Conservation (phyloP, 2,329 filamentous ascomycete genomes). For the Thelonectria blattea region DNA sequence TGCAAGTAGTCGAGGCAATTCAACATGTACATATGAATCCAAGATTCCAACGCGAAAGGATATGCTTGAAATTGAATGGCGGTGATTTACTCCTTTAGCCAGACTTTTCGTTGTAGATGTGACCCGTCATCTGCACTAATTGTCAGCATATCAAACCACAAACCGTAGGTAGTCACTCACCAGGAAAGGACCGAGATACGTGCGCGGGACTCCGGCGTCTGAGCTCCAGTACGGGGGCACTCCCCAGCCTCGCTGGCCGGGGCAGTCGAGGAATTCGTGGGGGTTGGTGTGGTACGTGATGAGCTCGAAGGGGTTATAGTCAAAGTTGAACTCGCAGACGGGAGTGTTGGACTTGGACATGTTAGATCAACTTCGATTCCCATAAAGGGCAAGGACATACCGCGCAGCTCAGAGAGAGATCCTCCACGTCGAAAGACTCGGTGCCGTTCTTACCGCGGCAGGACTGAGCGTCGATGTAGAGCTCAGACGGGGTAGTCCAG, state of each 20-base stretch:
- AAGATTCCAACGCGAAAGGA: too few relatives aligned
- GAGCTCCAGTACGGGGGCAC: neutral
- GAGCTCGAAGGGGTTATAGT: neutral
- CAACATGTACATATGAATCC: neutral
- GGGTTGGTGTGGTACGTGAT: too few relatives aligned
- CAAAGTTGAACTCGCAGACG: constrained; percentile 1
- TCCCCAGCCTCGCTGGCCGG: neutral
- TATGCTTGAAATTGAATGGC: neutral
- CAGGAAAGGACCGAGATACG: neutral
- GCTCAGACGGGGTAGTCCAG: neutral
- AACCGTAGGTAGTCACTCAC: neutral
- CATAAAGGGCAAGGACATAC: neutral
- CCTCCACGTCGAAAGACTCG: neutral
- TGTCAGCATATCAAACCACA: neutral
- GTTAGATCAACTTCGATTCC: neutral
- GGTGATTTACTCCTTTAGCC: neutral
- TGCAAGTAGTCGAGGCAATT: neutral
- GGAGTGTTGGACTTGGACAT: neutral
- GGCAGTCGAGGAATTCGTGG: neutral
- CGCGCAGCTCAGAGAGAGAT: neutral
- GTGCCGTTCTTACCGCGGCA: neutral
- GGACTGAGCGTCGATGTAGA: neutral
- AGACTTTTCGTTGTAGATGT: neutral
- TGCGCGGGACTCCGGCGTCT: neutral
- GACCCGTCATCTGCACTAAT: neutral